Evolutionary conservation across 495 filamentous ascomycete species (phyloP), one percentile per base, ranked within the genome.

Genomic region (Podospora bellae-mahoneyi): DNA sequence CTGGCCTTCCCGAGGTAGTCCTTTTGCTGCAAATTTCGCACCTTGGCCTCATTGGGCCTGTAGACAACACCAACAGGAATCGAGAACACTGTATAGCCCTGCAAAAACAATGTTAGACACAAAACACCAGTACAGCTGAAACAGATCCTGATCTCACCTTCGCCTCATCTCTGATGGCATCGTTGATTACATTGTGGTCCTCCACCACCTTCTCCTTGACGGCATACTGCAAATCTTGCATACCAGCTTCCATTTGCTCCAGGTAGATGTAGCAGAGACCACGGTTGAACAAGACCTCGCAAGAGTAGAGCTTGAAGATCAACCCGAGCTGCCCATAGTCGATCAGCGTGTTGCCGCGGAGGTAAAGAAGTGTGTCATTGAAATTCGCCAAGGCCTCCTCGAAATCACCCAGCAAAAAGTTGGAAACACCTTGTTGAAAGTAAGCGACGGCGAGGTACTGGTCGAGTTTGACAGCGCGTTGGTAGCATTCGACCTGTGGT

Each of bases 31-130:
- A 99, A 84, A 73, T 99, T 99, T 78, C 94, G 96, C 65, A 99
- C 95, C 78, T 99, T 99, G 69, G 96, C 93, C 69, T 93, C 92
- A 77, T 97, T 98, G 44, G 95, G 95, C 60, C 95, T 86, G 80
- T 98, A 99, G 58, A 99, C 83, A 55, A 97, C 89, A 18, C 95
- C 95, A 34, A 98, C 93, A 1, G 95, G 95, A 57, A 99, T 97
- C 2, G 95, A 99, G 83, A 99, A 99, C 15, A 99, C 95, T 1
- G 96, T 99, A 75, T 98, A 99, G 60, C 94, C 94, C 94, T 96
- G 64, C 15, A 5, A 53, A 30, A n/a, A 23, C 23, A 7, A 39
- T 48, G 69, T 80, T 65, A 81, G 71, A 44, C 9, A 20, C 77
- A 67, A 75, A 69, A 64, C 9, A 63, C 39, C 30, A n/a, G 64